These are phyloP conservation scores for Lyophyllum atratum DNA, from an alignment of 768 basidiomycete genomes.

Conservation along the genomic window DNA sequence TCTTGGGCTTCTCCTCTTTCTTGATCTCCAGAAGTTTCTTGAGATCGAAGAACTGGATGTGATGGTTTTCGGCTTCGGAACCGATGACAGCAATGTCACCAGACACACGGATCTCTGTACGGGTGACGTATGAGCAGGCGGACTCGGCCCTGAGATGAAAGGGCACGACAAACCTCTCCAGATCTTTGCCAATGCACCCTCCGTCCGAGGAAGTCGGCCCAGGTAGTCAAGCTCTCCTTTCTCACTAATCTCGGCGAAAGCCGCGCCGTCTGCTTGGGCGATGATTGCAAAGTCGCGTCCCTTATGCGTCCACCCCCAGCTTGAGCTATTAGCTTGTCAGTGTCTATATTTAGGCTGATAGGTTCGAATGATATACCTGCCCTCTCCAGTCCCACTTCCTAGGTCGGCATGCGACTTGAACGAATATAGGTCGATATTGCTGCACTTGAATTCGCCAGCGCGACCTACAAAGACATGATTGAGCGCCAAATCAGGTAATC, in stretches of 20 bases:
- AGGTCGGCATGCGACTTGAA: constrained; percentile 19
- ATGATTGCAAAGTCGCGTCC: constrained; percentile 20
- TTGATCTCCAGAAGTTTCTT: constrained; percentile 21
- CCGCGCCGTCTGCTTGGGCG: constrained; percentile 14
- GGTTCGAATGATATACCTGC: constrained; percentile 6
- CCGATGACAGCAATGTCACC: constrained; percentile 25
- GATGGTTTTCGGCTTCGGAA: constrained; percentile 25
- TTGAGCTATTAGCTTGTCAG: background rate
- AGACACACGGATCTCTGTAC: constrained; percentile 25
- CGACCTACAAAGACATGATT: background rate
- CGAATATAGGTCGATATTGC: constrained; percentile 19
- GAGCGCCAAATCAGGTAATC: background rate
- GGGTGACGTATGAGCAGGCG: background rate
- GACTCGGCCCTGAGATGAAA: background rate
- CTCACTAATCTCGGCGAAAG: constrained; percentile 2
- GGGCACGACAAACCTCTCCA: constrained; percentile 17
- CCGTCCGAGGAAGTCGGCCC: constrained; percentile 26
- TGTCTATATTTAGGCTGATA: background rate
- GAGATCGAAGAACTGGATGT: constrained; percentile 30
- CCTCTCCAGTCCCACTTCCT: constrained; percentile 15
- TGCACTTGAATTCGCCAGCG: constrained; percentile 18
- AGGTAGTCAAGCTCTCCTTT: constrained; percentile 19
- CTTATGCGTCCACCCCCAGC: constrained; percentile 18
- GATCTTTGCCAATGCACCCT: constrained; percentile 12
- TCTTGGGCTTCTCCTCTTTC: constrained; percentile 18